Conservation (phyloP, 345 rosid genomes). For the Xanthoceras sorbifolium region DNA sequence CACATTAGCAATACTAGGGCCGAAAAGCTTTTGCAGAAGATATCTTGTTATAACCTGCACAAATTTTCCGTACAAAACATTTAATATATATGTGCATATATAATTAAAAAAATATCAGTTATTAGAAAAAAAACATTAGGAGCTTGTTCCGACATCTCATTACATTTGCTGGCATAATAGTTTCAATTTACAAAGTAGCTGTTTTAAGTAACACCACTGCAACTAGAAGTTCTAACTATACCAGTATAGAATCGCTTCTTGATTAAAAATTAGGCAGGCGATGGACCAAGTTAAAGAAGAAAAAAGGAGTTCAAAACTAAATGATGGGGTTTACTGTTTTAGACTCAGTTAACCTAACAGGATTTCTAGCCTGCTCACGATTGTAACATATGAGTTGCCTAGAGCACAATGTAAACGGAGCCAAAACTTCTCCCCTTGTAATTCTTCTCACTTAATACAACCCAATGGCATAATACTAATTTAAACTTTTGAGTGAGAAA, state of each 20-base stretch:
- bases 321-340: no score
- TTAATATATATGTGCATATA: neutral
- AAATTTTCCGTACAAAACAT: neutral
- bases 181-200: neutral
- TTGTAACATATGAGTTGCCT: neutral
- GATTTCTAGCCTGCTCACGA: no score
- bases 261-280: neutral
- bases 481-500: neutral
- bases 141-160: neutral
- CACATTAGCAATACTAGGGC: slow-evolving; percentile 64
- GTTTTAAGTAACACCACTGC: neutral
- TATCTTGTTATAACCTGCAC: slow-evolving; percentile 82
- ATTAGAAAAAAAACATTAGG: neutral
- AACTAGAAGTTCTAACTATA: neutral
- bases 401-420: no score
- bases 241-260: neutral
- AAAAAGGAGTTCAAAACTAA: neutral
- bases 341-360: no score
- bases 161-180: neutral
- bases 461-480: no score
- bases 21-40: slow-evolving; percentile 69
- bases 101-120: no score
- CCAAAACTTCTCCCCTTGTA: no score
- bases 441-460: no score
- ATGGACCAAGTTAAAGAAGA: neutral